Evolutionary conservation across 140 eudicot genomes (phyloP).

Genomic region (Ambrosia hybrid): DNA sequence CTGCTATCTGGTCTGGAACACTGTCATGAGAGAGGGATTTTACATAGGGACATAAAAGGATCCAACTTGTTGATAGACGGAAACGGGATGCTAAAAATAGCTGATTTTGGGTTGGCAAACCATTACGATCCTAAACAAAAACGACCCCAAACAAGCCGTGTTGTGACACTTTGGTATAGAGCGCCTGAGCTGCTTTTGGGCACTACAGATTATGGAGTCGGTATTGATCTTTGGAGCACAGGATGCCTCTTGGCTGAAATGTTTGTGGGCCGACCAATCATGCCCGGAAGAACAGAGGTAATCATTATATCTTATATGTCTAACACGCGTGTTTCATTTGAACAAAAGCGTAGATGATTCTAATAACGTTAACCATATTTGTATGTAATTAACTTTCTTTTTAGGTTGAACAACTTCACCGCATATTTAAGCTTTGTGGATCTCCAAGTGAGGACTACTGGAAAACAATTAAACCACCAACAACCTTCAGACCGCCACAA

Average conservation of each 20-base stretch:
- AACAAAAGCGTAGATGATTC: neutral
- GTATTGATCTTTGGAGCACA: constrained; percentile 90
- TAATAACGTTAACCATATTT: neutral
- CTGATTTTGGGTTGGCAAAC: constrained; percentile 88
- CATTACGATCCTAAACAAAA: constrained; percentile 49
- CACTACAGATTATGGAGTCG: constrained; percentile 81
- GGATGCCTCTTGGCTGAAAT: constrained; percentile 86
- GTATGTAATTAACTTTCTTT: neutral
- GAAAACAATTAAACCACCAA: constrained; percentile 66
- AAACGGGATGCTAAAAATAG: constrained; percentile 72
- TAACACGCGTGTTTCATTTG: too few species aligned
- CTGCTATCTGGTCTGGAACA: constrained; percentile 78
- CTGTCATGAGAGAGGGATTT: constrained; percentile 81
- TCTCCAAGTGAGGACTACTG: constrained; percentile 77
- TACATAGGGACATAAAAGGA: constrained; percentile 84
- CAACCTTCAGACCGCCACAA: constrained; percentile 74
- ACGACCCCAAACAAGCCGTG: constrained; percentile 67
- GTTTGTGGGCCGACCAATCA: constrained; percentile 74
- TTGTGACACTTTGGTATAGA: constrained; percentile 89
- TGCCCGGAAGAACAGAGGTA: constrained; percentile 95
- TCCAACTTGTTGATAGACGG: constrained; percentile 73
- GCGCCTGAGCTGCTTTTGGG: constrained; percentile 89
- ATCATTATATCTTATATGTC: neutral
- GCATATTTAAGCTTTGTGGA: constrained; percentile 88
- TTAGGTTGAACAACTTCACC: constrained; percentile 86